phyloP scores from a whole-genome alignment of 192 early-diverging fungal genomes.

The Coemansia sp. region DNA sequence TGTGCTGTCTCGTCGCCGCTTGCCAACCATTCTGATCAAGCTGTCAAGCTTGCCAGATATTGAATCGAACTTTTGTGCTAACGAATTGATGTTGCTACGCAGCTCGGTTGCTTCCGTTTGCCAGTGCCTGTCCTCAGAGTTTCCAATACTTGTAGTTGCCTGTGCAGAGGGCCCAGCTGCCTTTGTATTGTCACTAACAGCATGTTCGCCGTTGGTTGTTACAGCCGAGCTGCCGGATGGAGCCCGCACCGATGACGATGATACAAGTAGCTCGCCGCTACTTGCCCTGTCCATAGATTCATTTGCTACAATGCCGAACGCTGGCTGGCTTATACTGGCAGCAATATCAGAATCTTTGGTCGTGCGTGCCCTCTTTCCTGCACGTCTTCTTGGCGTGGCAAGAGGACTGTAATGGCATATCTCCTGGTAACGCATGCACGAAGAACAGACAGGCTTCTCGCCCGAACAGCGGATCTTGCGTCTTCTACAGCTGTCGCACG shows the following conservation, averaged over 20 bases:
- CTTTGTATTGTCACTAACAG: background rate
- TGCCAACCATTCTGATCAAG: conserved; percentile 18
- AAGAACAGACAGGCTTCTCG: conserved; percentile 52
- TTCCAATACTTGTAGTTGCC: background rate
- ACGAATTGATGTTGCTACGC: conserved; percentile 19
- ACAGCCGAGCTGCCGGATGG: background rate
- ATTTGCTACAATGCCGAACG: background rate
- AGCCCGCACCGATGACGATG: background rate
- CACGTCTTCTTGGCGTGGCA: conserved; percentile 44
- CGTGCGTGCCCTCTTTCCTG: conserved; percentile 26
- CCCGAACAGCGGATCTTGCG: conserved; percentile 55
- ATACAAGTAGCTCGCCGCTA: background rate
- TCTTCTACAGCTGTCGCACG: conserved; percentile 54
- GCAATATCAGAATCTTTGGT: background rate
- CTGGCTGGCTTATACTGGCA: background rate
- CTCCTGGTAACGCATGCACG: conserved; percentile 50
- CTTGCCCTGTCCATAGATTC: background rate
- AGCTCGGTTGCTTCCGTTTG: conserved; percentile 21
- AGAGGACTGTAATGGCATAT: conserved; percentile 55
- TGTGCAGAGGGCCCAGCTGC: background rate
- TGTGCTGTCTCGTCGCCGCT: conserved; percentile 9
- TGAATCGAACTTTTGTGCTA: conserved; percentile 38
- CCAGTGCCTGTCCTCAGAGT: conserved; percentile 5
- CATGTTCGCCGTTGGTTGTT: background rate
- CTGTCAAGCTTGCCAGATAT: conserved; percentile 35